These are phyloP conservation scores for Tilletiopsis washingtonensis DNA, from an alignment of 1,284 basidiomycete genomes.

Conservation along the genomic window DNA sequence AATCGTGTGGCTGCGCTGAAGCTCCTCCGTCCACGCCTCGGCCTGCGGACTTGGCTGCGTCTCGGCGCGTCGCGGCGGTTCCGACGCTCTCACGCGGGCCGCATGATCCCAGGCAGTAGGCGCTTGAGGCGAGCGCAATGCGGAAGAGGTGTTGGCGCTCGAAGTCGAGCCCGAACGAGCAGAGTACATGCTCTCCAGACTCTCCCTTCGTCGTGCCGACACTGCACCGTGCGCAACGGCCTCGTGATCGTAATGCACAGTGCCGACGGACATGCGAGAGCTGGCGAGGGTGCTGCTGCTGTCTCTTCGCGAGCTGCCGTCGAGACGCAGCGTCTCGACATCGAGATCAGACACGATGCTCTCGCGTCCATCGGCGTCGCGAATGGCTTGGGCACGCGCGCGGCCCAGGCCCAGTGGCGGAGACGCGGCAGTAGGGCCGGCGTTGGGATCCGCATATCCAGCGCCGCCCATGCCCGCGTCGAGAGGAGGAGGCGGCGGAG, in stretches of 20 bases:
- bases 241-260: constrained; percentile 16
- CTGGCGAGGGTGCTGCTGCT: constrained; percentile 31
- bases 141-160: too few species aligned
- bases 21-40: neutral
- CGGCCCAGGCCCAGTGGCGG: constrained; percentile 22
- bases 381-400: constrained; percentile 29
- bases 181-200: neutral
- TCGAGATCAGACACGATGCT: constrained; percentile 40
- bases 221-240: too few species aligned
- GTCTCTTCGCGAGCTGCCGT: constrained; percentile 15
- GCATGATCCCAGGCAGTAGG: too few species aligned
- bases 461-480: neutral
- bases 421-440: constrained; percentile 5
- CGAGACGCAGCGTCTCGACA: constrained; percentile 37
- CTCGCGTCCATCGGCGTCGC: constrained; percentile 25
- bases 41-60: neutral
- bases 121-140: too few species aligned
- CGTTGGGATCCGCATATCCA: constrained; percentile 28
- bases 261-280: constrained; percentile 21
- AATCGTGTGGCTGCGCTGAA: neutral
- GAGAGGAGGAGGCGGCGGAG: constrained; percentile 14
- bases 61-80: neutral
- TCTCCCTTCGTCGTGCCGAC: neutral
- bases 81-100: too few species aligned
- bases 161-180: neutral